These are phyloP conservation scores for Calocybe gangraenosa DNA, from an alignment of 768 basidiomycete genomes.

Conservation along the genomic window DNA sequence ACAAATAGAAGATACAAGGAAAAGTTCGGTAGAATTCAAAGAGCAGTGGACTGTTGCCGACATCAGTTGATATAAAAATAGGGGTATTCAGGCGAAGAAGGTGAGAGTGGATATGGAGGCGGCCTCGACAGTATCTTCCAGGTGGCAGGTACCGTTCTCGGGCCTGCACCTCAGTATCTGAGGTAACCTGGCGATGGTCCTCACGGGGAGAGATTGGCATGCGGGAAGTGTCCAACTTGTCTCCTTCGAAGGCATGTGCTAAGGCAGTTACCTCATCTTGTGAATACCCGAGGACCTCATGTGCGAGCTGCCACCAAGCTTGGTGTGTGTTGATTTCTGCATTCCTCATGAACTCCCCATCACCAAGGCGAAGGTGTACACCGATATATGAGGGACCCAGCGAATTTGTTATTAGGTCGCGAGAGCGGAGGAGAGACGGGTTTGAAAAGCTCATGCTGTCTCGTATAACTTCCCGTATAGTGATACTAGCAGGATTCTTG, in stretches of 20 bases:
- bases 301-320: constrained; percentile 58
- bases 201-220: neutral
- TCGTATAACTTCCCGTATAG: constrained; percentile 44
- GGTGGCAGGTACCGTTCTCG: no score
- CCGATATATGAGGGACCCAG: constrained; percentile 53
- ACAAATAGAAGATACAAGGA: constrained; percentile 59
- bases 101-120: constrained; percentile 27
- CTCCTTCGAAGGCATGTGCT: constrained; percentile 17
- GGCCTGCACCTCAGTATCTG: no score
- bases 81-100: constrained; percentile 46
- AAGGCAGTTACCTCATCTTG: constrained; percentile 28
- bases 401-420: constrained; percentile 36
- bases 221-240: neutral
- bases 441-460: constrained; percentile 56
- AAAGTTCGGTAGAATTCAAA: constrained; percentile 46
- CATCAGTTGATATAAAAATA: constrained; percentile 66
- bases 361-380: constrained; percentile 65
- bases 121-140: constrained; percentile 31
- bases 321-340: constrained; percentile 37
- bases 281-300: constrained; percentile 39
- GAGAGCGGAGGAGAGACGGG: constrained; percentile 37
- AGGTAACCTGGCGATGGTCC: neutral
- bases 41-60: constrained; percentile 37
- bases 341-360: constrained; percentile 53
- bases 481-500: constrained; percentile 31